These are phyloP conservation scores for Calonectria hawksworthii DNA, from an alignment of 2,329 filamentous ascomycete genomes.

Conservation along the genomic window DNA sequence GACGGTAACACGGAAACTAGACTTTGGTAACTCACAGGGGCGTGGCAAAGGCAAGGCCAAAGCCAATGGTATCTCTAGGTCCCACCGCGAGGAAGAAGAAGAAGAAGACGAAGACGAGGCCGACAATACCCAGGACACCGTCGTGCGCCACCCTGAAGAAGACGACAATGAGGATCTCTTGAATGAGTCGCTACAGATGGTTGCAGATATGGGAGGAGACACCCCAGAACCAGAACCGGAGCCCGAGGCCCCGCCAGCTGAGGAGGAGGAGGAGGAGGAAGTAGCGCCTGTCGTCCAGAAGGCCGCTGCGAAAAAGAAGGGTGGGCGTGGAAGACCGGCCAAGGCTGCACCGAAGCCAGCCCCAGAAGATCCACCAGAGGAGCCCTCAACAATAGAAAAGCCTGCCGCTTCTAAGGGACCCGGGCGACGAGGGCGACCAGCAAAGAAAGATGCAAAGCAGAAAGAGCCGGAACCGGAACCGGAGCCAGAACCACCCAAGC, in stretches of 20 bases:
- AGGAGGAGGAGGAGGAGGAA: conserved; percentile 19
- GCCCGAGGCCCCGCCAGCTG: conserved; percentile 3
- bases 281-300: conserved; percentile 28
- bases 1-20: conserved; percentile 67
- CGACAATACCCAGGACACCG: conserved; percentile 28
- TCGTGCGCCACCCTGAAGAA: conserved; percentile 4
- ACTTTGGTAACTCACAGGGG: conserved; percentile 57
- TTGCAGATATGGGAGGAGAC: conserved; percentile 49
- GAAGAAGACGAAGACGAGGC: conserved; percentile 46
- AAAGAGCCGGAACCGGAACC: conserved; percentile 26
- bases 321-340: conserved; percentile 39
- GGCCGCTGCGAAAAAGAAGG: conserved; percentile 24
- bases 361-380: conserved; percentile 28
- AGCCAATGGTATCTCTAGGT: conserved; percentile 50
- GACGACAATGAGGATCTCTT: conserved; percentile 43
- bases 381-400: conserved; percentile 27
- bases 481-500: conserved; percentile 17
- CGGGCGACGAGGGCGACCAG: conserved; percentile 33
- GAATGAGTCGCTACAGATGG: conserved; percentile 61
- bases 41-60: conserved; percentile 27
- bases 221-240: conserved; percentile 34
- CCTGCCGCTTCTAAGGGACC: conserved; percentile 2
- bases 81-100: conserved; percentile 43
- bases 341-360: conserved; percentile 31
- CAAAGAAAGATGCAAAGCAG: conserved; percentile 24